Conservation (phyloP, 1,284 basidiomycete genomes). For the Coniferiporia weirii region DNA sequence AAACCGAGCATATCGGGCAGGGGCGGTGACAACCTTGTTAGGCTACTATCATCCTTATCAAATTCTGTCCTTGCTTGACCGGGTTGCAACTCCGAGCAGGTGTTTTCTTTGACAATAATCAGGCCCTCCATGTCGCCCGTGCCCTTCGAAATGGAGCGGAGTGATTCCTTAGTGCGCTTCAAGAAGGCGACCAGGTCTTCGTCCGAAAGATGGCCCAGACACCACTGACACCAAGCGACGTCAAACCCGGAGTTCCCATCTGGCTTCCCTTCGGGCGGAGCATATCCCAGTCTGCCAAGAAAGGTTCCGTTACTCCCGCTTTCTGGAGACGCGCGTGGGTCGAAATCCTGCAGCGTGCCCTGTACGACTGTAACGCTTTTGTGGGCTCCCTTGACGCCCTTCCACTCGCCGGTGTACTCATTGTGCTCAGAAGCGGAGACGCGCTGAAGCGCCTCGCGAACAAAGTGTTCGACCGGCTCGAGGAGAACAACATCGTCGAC, state of each 20-base stretch:
- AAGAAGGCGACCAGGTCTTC: slow-evolving; percentile 75
- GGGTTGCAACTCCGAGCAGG: slow-evolving; percentile 58
- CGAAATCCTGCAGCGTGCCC: slow-evolving; percentile 73
- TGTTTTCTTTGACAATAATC: slow-evolving; percentile 89
- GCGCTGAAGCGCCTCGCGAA: slow-evolving; percentile 60
- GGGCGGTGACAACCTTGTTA: slow-evolving; percentile 59
- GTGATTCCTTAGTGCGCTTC: slow-evolving; percentile 48
- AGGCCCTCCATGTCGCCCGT: slow-evolving; percentile 32
- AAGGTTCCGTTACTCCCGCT: slow-evolving; percentile 30
- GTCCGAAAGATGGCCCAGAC: slow-evolving; percentile 83
- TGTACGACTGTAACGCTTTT: slow-evolving; percentile 82
- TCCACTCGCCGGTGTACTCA: slow-evolving; percentile 46
- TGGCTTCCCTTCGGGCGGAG: slow-evolving; percentile 31
- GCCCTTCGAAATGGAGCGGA: slow-evolving; percentile 39
- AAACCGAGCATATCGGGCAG: background rate
- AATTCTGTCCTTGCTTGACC: slow-evolving; percentile 58
- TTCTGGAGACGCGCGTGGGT: slow-evolving; percentile 41
- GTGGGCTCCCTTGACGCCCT: slow-evolving; percentile 50
- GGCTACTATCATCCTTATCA: slow-evolving; percentile 83
- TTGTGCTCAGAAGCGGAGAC: slow-evolving; percentile 22
- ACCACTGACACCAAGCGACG: slow-evolving; percentile 94
- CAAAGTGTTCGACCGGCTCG: slow-evolving; percentile 79
- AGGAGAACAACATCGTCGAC: slow-evolving; percentile 81
- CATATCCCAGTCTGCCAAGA: slow-evolving; percentile 56
- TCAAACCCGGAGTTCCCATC: slow-evolving; percentile 58